A percentile compares a stretch with the other conserved stretches of the same genome.
phyloP scores from a whole-genome alignment of 2,329 filamentous ascomycete genomes.

The Lizonia empirigonia region DNA sequence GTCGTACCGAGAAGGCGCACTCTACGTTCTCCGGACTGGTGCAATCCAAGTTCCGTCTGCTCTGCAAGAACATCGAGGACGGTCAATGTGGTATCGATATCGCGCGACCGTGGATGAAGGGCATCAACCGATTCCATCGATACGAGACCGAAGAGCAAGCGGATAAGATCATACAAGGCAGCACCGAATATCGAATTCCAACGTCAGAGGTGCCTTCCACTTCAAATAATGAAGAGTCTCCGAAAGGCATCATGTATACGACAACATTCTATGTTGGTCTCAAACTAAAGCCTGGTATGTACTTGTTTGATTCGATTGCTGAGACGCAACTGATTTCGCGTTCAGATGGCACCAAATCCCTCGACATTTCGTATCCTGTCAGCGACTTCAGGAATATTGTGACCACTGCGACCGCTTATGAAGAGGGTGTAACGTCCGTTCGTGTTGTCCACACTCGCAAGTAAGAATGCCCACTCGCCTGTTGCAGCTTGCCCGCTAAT shows the following conservation, averaged over 20 bases:
- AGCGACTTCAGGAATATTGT: slow-evolving; percentile 86
- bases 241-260: slow-evolving; percentile 70
- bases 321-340: slow-evolving; percentile 11
- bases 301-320: background rate
- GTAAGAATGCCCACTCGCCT: slow-evolving; percentile 59
- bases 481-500: slow-evolving; percentile 20
- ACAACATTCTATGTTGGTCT: slow-evolving; percentile 95
- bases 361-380: slow-evolving; percentile 82
- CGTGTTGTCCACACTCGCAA: slow-evolving; percentile 84
- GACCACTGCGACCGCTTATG: slow-evolving; percentile 74
- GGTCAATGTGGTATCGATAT: slow-evolving; percentile 76
- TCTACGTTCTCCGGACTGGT: slow-evolving; percentile 89
- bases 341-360: slow-evolving; percentile 66
- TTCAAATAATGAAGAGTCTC: slow-evolving; percentile 44
- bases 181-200: slow-evolving; percentile 64
- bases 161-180: slow-evolving; percentile 66
- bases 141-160: slow-evolving; percentile 68
- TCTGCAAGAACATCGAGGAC: slow-evolving; percentile 82
- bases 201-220: slow-evolving; percentile 53
- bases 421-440: slow-evolving; percentile 76
- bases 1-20: slow-evolving; percentile 81
- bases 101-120: slow-evolving; percentile 91
- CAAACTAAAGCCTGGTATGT: slow-evolving; percentile 74
- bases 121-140: slow-evolving; percentile 80
- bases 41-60: slow-evolving; percentile 86